Evolutionary conservation across 768 basidiomycete species (phyloP).

Genomic region (Pleurotus citrinopileatus): DNA sequence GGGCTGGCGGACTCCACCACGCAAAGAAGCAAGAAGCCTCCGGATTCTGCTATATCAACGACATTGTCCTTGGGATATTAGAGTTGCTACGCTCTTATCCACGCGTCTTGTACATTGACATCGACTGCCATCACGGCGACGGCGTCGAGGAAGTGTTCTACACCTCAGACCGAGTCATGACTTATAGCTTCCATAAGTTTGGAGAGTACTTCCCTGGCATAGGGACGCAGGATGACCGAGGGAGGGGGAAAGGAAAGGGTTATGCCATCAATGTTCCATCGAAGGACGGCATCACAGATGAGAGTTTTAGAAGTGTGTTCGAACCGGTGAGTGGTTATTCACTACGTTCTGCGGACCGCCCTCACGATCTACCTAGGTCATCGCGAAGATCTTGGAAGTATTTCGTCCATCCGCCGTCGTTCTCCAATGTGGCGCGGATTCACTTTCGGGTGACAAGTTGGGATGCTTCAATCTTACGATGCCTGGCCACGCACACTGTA

Average conservation of each 20-base stretch:
- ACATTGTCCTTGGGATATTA: constrained; percentile 95
- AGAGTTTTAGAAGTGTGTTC: constrained; percentile 92
- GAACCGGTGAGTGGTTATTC: constrained; percentile 67
- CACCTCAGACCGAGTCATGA: constrained; percentile 98
- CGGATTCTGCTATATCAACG: constrained; percentile 91
- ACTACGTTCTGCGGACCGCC: neutral
- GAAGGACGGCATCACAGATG: constrained; percentile 92
- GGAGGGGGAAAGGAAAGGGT: constrained; percentile 84
- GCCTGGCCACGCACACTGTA: constrained; percentile 97
- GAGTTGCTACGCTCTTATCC: constrained; percentile 95
- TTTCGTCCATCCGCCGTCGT: constrained; percentile 96
- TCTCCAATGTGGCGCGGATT: constrained; percentile 96
- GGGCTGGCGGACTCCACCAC: constrained; percentile 98
- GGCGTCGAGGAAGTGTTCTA: constrained; percentile 99
- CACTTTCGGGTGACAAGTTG: constrained; percentile 92
- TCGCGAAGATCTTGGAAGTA: constrained; percentile 89
- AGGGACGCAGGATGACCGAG: constrained; percentile 57
- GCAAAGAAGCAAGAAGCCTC: constrained; percentile 99
- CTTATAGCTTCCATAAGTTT: constrained; percentile 96
- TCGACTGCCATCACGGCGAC: constrained; percentile 98
- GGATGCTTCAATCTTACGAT: constrained; percentile 97
- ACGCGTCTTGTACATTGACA: constrained; percentile 96
- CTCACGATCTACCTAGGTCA: constrained; percentile 58
- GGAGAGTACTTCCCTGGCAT: constrained; percentile 99
- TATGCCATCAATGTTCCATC: constrained; percentile 95